Evolutionary conservation across 345 rosid species (phyloP), one percentile per base, ranked within the genome.

Genomic region (Corymbia maculata): DNA sequence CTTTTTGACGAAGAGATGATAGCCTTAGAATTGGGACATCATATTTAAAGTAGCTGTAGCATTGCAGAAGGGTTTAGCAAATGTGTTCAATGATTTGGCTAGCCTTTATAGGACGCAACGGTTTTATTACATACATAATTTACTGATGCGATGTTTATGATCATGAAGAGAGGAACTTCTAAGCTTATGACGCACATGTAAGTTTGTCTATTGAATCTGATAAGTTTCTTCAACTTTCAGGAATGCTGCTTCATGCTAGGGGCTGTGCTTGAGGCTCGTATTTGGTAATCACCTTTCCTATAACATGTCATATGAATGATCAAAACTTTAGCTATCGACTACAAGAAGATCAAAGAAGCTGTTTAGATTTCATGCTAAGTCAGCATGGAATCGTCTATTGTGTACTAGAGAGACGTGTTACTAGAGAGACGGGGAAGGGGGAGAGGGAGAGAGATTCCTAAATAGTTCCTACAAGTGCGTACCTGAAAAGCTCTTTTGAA

Each of bases 121-220:
- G 4, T 12, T 24, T 57, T 13, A 0, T 24, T 10, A 24, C 7
- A 5, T 57, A 57, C 64, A 57, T 57, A 57, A 10, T n/a, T 6
- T 57, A 24, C 13, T 4, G n/a, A 2, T 24, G 9, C 66, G 28
- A 57, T 24, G 66, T 57, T 0, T 10, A 4, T 57, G 0, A 57
- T 57, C 66, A 57, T 10, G 13, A 57, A 57, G 66, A 57, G 66
- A 57, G 7, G 66, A 57, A 57, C 66, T 24, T 57, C 66, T 57
- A 10, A 57, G 2, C 24, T 24, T 57, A 57, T 57, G 66, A 57
- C 0, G 24, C 0, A 24, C 0, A 24, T 0, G 0, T 10, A 10
- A 0, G n/a, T 10, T 13, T 24, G 61, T 55, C 12, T 55, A 17
- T 19, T 5, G 10, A 55, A 22, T 9, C 6, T 26, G 66, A 24